These are phyloP conservation scores for Suhomyces anneliseae DNA, from an alignment of 1,139 yeast species.

Conservation along the genomic window DNA sequence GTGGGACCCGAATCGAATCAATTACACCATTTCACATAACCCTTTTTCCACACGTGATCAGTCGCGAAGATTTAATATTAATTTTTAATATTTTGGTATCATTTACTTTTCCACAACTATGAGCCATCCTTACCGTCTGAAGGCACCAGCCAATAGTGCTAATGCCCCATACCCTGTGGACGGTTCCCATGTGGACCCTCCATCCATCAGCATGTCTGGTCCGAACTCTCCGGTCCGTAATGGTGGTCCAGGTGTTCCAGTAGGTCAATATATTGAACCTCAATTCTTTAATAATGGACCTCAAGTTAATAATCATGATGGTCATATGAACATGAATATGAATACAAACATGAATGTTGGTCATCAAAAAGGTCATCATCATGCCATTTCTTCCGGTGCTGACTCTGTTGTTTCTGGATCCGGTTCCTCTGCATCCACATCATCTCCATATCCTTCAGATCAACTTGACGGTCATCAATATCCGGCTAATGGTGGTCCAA, in stretches of 20 bases:
- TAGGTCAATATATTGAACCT: conserved; percentile 2
- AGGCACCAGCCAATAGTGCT: conserved; percentile 12
- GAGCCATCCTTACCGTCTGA: conserved; percentile 40
- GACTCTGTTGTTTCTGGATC: conserved; percentile 7
- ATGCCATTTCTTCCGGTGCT: not conserved
- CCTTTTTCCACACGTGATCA: conserved; percentile 2
- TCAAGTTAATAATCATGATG: not conserved
- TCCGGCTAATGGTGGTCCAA: not conserved
- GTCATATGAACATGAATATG: too few relatives aligned
- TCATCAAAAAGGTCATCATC: not conserved
- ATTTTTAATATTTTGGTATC: not conserved
- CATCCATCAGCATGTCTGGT: not conserved
- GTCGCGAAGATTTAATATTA: not conserved
- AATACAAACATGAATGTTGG: not conserved
- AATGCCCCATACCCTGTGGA: conserved; percentile 28
- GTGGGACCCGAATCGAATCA: too few relatives aligned
- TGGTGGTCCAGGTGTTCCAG: not conserved
- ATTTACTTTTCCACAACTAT: conserved; percentile 6
- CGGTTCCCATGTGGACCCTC: not conserved
- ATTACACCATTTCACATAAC: not conserved
- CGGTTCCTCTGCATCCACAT: not conserved
- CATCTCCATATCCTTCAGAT: not conserved
- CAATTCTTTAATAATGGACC: conserved; percentile 5
- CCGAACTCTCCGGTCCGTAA: conserved; percentile 1
- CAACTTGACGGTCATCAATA: not conserved